Conservation (phyloP, 345 rosid genomes). For the Noccaea caerulescens region DNA sequence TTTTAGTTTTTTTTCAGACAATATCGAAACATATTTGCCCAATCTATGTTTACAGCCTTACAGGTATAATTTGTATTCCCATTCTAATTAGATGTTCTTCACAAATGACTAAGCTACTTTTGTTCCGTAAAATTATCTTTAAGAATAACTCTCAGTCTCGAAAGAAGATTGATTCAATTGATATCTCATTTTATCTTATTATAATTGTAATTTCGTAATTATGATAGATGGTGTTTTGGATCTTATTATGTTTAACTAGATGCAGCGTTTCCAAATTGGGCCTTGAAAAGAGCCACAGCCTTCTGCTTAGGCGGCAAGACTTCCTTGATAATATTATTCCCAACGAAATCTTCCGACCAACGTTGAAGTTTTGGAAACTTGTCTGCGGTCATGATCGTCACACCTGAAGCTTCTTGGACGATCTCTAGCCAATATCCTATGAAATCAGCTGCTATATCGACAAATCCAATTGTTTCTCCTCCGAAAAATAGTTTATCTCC, state of each 20-base stretch:
- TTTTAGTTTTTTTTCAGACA: too few relatives aligned
- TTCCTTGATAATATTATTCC: conserved; percentile 44
- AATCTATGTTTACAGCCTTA: too few relatives aligned
- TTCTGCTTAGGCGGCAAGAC: conserved; percentile 52
- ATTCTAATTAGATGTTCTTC: too few relatives aligned
- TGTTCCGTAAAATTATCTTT: too few relatives aligned
- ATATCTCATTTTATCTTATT: too few relatives aligned
- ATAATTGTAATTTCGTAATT: too few relatives aligned
- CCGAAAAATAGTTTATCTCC: conserved; percentile 60
- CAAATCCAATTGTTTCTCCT: conserved; percentile 60
- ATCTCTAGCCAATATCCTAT: conserved; percentile 49
- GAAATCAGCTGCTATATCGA: conserved; percentile 59
- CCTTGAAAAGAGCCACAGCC: conserved; percentile 35
- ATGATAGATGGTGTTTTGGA: too few relatives aligned
- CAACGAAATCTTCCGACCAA: conserved; percentile 50
- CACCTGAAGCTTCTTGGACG: conserved; percentile 47
- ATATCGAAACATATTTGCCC: too few relatives aligned
- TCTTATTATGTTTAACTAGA: not conserved
- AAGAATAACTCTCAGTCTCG: too few relatives aligned
- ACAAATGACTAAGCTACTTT: too few relatives aligned
- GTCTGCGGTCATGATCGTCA: conserved; percentile 52
- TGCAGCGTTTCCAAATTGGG: conserved; percentile 36
- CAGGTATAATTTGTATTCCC: too few relatives aligned
- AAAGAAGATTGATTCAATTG: too few relatives aligned
- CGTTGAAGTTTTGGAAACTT: conserved; percentile 50